These are phyloP conservation scores for Davidsoniella virescens DNA, from an alignment of 2,329 filamentous ascomycete species.

Conservation along the genomic window DNA sequence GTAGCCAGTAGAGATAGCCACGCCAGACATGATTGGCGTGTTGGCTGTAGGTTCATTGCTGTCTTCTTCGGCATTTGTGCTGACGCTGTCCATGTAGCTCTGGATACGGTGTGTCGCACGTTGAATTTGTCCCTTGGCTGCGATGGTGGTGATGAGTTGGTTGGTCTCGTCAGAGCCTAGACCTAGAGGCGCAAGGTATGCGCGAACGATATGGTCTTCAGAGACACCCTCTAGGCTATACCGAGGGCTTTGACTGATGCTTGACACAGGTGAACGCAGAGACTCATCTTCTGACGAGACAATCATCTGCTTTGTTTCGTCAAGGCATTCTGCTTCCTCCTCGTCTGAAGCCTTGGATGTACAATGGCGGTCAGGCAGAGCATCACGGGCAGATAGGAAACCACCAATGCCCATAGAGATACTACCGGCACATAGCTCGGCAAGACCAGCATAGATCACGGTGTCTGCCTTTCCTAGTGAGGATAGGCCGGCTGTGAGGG, in stretches of 20 bases:
- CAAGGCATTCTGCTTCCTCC: not conserved
- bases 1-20: constrained; percentile 46
- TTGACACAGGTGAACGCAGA: not conserved
- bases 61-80: constrained; percentile 5
- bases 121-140: constrained; percentile 20
- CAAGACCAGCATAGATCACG: constrained; percentile 51
- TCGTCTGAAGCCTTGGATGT: not conserved
- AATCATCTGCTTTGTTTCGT: not conserved
- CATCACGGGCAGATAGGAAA: constrained; percentile 42
- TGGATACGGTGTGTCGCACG: constrained; percentile 15
- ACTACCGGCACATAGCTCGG: constrained; percentile 53
- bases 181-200: constrained; percentile 20
- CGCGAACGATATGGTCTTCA: constrained; percentile 17
- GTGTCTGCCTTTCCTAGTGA: constrained; percentile 43
- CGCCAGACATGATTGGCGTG: constrained; percentile 31
- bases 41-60: constrained; percentile 15
- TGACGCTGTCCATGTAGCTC: constrained; percentile 8
- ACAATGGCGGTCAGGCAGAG: constrained; percentile 13
- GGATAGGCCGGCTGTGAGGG: constrained; percentile 52
- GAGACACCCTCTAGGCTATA: not conserved
- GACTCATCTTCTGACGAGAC: not conserved
- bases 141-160: constrained; percentile 17
- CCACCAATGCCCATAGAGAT: constrained; percentile 62
- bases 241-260: not conserved
- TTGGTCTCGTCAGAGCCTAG: constrained; percentile 16